Evolutionary conservation across 352 stramenopile species (phyloP), one percentile per base, ranked within the genome.

Genomic region (Thraustochytrium striatum): DNA sequence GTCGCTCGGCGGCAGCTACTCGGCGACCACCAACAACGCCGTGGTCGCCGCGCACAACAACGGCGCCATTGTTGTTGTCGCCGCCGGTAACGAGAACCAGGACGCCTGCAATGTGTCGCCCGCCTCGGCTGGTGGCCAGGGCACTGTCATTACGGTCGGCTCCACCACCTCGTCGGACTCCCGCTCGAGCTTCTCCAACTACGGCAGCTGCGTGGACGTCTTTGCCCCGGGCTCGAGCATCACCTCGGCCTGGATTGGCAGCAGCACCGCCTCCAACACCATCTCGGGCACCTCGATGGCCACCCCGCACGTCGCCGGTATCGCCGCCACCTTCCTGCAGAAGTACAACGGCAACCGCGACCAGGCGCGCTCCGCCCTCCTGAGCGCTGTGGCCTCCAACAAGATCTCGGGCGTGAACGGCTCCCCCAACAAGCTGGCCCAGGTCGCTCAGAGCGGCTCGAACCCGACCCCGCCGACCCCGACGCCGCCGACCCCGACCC

Each of bases 261-360:
- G 21, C 44, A 72, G 9, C 47, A 73, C 41, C 19, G 38, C 41
- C 3, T 11, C 19, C 53, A 57, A 35, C 11, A 75, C 72, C 30
- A 61, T 82, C 19, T 39, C 21, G 21, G 75, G 75, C 21, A 82
- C 75, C 38, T 82, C 75, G 16, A 82, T 82, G 75, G 75, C 75
- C 25, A 72, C 61, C 21, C 75, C 75, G 11, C 61, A 72, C 36
- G 75, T 82, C 21, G 75, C 75, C 8, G 75, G 75, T 19, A 35
- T 81, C 0, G 70, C 57, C 32, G 75, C 75, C 2, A 13, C 21
- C 19, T 32, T 78, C 30, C 68, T 81, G 0, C 30, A 81, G n/a
- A 81, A 75, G 52, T 38, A 62, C 50, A 43, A 41, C 25, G 8
- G 16, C n/a, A n/a, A n/a, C 50, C 28, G 36, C 19, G 41, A 75